Conservation (phyloP, 108 stramenopile species). For the Discostella stelligeroides region DNA sequence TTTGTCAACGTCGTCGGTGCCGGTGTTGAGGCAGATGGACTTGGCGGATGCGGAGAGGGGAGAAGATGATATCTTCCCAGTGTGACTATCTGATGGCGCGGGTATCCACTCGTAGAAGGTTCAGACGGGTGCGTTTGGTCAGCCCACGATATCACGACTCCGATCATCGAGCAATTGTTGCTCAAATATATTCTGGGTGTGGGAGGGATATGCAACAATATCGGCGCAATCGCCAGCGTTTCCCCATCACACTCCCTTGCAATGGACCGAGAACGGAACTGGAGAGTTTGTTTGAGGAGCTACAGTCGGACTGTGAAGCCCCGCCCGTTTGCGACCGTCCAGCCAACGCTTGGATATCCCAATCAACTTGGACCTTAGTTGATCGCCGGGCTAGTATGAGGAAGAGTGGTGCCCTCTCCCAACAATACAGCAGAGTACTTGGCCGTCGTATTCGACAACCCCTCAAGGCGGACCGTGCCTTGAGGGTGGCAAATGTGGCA, state of each 20-base stretch:
- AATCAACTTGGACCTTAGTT: not conserved
- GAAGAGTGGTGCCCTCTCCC: not conserved
- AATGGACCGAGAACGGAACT: not conserved
- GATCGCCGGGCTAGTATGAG: not conserved
- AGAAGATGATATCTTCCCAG: not conserved
- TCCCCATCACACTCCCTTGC: not conserved
- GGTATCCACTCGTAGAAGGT: not conserved
- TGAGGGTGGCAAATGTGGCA: not conserved
- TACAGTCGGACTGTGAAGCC: not conserved
- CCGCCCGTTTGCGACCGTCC: not conserved
- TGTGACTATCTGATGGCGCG: not conserved
- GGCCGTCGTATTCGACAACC: not conserved
- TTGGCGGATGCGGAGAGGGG: not conserved
- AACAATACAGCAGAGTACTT: not conserved
- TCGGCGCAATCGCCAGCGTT: not conserved
- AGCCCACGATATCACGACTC: not conserved
- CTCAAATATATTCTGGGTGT: not conserved
- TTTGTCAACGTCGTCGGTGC: conserved; percentile 1
- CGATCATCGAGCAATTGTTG: not conserved
- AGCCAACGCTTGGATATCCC: not conserved
- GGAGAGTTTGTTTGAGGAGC: not conserved
- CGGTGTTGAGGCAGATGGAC: not conserved
- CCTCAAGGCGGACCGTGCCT: conserved; percentile 3
- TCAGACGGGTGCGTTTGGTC: not conserved
- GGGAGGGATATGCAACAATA: not conserved